Percentiles rank a stretch among this genome's conserved stretches.
phyloP scores from a whole-genome alignment of 441 rosid species.

The Erodium texanum region DNA sequence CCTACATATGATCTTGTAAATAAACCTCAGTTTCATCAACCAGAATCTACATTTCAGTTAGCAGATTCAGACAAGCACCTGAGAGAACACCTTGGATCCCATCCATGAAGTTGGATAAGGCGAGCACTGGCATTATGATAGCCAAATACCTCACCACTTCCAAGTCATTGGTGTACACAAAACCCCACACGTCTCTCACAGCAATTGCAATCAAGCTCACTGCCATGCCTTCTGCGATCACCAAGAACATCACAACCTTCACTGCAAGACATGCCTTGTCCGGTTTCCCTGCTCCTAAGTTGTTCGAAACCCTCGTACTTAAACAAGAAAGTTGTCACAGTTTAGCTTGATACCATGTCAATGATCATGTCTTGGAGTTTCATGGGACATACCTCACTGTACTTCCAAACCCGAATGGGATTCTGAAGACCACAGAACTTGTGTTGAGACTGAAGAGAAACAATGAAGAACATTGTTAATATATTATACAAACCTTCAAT shows the following conservation, averaged over 20 bases:
- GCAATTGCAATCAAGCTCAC: constrained; percentile 22
- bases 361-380: not conserved
- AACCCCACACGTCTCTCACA: constrained; percentile 21
- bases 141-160: constrained; percentile 26
- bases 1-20: constrained; percentile 22
- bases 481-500: too few species aligned
- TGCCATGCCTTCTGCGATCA: constrained; percentile 17
- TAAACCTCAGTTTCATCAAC: not conserved
- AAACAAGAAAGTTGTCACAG: not conserved
- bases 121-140: constrained; percentile 37
- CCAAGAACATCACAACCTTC: constrained; percentile 21
- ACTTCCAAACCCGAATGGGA: constrained; percentile 40
- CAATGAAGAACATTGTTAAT: too few species aligned
- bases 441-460: constrained; percentile 32
- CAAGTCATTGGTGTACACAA: constrained; percentile 24
- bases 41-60: not conserved
- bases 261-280: constrained; percentile 35
- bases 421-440: constrained; percentile 31
- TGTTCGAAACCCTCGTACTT: constrained; percentile 58
- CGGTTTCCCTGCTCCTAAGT: constrained; percentile 46
- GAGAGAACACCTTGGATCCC: constrained; percentile 51
- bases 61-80: constrained; percentile 26
- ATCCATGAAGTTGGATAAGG: constrained; percentile 39
- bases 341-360: not conserved
- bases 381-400: constrained; percentile 31